Percentiles rank a stretch among this genome's conserved stretches.
Evolutionary conservation across 345 rosid genomes (phyloP).

Genomic region (Gossypium anomalum): DNA sequence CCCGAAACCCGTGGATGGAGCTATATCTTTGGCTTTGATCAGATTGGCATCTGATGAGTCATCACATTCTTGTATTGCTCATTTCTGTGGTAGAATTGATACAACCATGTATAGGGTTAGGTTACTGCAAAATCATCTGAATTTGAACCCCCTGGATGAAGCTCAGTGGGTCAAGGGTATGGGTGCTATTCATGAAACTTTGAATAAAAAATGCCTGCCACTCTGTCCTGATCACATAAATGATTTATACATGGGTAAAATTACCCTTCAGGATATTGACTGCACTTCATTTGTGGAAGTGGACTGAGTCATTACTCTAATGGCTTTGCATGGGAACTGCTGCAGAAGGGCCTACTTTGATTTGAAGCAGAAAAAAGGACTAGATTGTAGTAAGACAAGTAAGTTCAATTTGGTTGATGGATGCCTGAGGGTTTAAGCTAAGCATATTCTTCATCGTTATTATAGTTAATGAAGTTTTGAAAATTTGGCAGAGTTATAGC

Average conservation of each 20-base stretch:
- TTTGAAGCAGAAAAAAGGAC: neutral
- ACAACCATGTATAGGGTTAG: conserved; percentile 48
- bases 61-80: conserved; percentile 52
- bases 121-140: conserved; percentile 55
- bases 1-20: conserved; percentile 82
- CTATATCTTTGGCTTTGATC: conserved; percentile 58
- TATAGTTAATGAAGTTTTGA: no score
- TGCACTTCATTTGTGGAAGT: conserved; percentile 50
- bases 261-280: conserved; percentile 75
- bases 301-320: conserved; percentile 28
- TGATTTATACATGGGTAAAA: conserved; percentile 65
- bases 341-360: neutral
- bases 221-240: conserved; percentile 63
- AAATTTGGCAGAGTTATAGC: no score
- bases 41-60: conserved; percentile 74
- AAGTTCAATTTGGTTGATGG: no score
- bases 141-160: conserved; percentile 41
- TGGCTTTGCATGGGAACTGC: conserved; percentile 1
- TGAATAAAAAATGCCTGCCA: conserved; percentile 63
- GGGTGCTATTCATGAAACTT: conserved; percentile 55
- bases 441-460: no score
- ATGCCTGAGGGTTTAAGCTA: no score
- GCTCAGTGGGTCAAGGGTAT: conserved; percentile 57
- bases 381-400: neutral
- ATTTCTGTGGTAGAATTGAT: conserved; percentile 67